Evolutionary conservation across 2,329 filamentous ascomycete genomes (phyloP).

Genomic region (Neopestalotiopsis rosae): DNA sequence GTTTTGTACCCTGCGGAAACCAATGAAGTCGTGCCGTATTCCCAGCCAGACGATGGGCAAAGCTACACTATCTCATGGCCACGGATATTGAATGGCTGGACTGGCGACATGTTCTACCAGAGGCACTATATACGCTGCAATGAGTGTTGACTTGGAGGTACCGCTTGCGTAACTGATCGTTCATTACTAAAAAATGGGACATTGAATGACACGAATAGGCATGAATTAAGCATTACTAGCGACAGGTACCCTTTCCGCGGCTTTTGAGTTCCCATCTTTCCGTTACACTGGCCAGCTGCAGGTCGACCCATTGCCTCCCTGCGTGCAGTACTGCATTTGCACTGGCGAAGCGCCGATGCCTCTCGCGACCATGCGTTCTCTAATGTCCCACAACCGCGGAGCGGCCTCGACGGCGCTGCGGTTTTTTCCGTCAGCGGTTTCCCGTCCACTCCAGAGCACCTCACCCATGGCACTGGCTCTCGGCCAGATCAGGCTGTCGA

Average conservation of each 20-base stretch:
- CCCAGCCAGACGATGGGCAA: too few species aligned
- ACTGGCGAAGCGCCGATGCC: slow-evolving; percentile 70
- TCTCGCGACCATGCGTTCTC: slow-evolving; percentile 74
- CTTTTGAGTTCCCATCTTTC: slow-evolving; percentile 4
- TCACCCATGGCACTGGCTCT: slow-evolving; percentile 76
- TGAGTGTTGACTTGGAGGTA: too few species aligned
- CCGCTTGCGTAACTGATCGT: background rate
- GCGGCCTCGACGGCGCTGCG: slow-evolving; percentile 73
- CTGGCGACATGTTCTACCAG: too few species aligned
- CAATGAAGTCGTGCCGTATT: too few species aligned
- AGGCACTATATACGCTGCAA: too few species aligned
- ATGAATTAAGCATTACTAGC: background rate
- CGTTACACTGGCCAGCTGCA: slow-evolving; percentile 35
- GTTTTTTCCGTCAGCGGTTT: slow-evolving; percentile 70
- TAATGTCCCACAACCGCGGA: slow-evolving; percentile 74
- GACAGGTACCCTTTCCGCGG: background rate
- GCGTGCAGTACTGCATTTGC: slow-evolving; percentile 76
- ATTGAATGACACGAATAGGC: background rate
- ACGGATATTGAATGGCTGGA: too few species aligned
- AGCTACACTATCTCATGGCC: too few species aligned
- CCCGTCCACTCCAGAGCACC: slow-evolving; percentile 78
- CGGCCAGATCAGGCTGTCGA: slow-evolving; percentile 82
- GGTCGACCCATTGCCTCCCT: slow-evolving; percentile 58
- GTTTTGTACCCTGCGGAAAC: background rate
- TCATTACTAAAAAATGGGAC: background rate